Conservation (phyloP, 768 basidiomycete species). For the Sistotremastrum niveocremeum region DNA sequence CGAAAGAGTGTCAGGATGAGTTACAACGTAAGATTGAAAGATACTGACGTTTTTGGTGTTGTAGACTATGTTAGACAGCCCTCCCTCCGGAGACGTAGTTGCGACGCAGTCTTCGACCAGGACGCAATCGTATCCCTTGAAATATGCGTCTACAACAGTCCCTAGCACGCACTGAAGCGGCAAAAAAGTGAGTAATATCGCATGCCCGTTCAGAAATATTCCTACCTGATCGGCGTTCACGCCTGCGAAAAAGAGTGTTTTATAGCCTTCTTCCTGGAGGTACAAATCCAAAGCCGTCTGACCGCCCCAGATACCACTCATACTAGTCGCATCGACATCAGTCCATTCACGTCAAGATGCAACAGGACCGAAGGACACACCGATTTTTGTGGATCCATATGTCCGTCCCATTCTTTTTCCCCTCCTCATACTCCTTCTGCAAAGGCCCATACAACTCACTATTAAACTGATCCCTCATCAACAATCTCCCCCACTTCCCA, state of each 20-base stretch:
- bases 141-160: conserved; percentile 51
- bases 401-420: conserved; percentile 41
- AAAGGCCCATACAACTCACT: conserved; percentile 51
- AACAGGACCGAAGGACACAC: conserved; percentile 15
- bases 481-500: conserved; percentile 36
- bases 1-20: not conserved
- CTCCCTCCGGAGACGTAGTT: conserved; percentile 48
- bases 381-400: conserved; percentile 65
- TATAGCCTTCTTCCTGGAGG: conserved; percentile 48
- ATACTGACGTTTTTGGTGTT: conserved; percentile 39
- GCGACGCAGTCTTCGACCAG: conserved; percentile 43
- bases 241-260: conserved; percentile 46
- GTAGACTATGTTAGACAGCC: conserved; percentile 41
- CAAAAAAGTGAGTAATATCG: not conserved
- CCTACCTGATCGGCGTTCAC: conserved; percentile 55
- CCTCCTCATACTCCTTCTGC: conserved; percentile 39
- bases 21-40: not conserved
- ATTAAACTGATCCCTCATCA: conserved; percentile 47
- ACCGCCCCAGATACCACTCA: conserved; percentile 55
- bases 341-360: not conserved
- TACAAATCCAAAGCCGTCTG: conserved; percentile 51
- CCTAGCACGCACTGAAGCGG: conserved; percentile 45
- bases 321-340: conserved; percentile 21
- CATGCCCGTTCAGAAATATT: not conserved
- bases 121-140: conserved; percentile 49